Percentiles rank a stretch among this genome's conserved stretches.
Evolutionary conservation across 2,329 filamentous ascomycete genomes (phyloP).

Genomic region (Fusarium concolor): DNA sequence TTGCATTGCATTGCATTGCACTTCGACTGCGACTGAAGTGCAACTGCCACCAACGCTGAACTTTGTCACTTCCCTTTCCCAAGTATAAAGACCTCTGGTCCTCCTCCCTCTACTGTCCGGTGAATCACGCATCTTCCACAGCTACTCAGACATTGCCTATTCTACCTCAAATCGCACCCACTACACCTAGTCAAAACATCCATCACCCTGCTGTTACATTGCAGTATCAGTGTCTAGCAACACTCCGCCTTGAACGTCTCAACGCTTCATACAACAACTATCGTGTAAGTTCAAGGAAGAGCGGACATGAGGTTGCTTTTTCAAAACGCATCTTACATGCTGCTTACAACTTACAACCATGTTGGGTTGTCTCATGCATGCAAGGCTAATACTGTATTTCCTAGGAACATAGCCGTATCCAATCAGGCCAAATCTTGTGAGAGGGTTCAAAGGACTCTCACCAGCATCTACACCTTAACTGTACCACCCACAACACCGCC

Average conservation of each 20-base stretch:
- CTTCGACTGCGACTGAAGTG: slow-evolving; percentile 16
- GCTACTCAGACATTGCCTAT: slow-evolving; percentile 6
- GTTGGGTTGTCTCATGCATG: slow-evolving; percentile 28
- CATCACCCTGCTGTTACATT: slow-evolving; percentile 8
- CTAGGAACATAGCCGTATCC: slow-evolving; percentile 33
- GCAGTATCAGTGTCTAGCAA: slow-evolving; percentile 12
- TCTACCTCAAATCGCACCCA: slow-evolving; percentile 5
- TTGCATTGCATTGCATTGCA: slow-evolving; percentile 1
- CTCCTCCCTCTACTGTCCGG: slow-evolving; percentile 12
- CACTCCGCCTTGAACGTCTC: slow-evolving; percentile 6
- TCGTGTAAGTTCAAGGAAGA: slow-evolving; percentile 30
- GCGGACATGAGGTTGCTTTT: slow-evolving; percentile 19
- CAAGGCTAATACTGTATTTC: slow-evolving; percentile 42
- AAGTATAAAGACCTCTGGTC: slow-evolving; percentile 36
- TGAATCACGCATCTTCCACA: slow-evolving; percentile 14
- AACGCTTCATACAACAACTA: slow-evolving; percentile 1
- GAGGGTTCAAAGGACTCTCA: slow-evolving; percentile 31
- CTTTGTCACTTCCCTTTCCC: slow-evolving; percentile 4
- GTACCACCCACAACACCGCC: slow-evolving; percentile 30
- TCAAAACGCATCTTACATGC: slow-evolving; percentile 17
- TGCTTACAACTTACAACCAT: slow-evolving; percentile 16
- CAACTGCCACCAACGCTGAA: slow-evolving; percentile 12
- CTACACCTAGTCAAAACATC: neutral
- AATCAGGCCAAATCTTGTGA: slow-evolving; percentile 43
- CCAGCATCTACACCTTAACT: slow-evolving; percentile 34